Percentiles rank a stretch among this genome's conserved stretches.
Conservation (phyloP, 2,329 filamentous ascomycete genomes). For the Paecilomyces formosus region DNA sequence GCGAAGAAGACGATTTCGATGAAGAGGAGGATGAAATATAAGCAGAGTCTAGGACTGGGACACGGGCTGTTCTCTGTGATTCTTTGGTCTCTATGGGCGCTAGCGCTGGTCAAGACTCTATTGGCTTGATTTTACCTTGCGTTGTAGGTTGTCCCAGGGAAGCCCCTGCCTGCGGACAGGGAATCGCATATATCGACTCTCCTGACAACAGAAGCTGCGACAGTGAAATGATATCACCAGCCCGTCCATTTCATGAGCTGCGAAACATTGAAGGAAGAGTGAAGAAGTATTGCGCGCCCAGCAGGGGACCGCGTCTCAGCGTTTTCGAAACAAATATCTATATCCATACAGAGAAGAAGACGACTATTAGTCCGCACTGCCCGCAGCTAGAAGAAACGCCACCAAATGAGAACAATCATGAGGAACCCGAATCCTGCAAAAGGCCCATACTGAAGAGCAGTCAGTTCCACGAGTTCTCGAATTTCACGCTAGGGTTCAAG, state of each 20-base stretch:
- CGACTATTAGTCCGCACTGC: slow-evolving; percentile 3
- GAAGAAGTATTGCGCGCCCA: background rate
- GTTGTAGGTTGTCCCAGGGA: too few relatives aligned
- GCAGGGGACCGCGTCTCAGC: background rate
- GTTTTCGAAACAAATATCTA: slow-evolving; percentile 23
- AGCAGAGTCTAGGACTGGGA: slow-evolving; percentile 4
- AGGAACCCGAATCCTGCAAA: slow-evolving; percentile 75
- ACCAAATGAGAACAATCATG: slow-evolving; percentile 80
- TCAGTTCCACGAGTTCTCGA: slow-evolving; percentile 14
- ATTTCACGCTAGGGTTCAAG: background rate
- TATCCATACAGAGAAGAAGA: slow-evolving; percentile 22
- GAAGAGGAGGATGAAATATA: slow-evolving; percentile 91
- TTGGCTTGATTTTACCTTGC: too few relatives aligned
- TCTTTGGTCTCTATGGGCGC: too few relatives aligned
- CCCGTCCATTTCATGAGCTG: too few relatives aligned
- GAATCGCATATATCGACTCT: too few relatives aligned
- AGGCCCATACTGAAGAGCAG: slow-evolving; percentile 63
- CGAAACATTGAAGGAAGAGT: background rate
- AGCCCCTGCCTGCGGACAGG: too few relatives aligned
- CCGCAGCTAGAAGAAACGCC: slow-evolving; percentile 73
- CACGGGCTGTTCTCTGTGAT: background rate
- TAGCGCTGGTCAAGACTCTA: too few relatives aligned
- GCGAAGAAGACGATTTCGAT: slow-evolving; percentile 91
- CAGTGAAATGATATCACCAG: too few relatives aligned
- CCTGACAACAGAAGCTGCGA: too few relatives aligned